Conservation (phyloP, 331 rosid species). For the Malus hybrid region DNA sequence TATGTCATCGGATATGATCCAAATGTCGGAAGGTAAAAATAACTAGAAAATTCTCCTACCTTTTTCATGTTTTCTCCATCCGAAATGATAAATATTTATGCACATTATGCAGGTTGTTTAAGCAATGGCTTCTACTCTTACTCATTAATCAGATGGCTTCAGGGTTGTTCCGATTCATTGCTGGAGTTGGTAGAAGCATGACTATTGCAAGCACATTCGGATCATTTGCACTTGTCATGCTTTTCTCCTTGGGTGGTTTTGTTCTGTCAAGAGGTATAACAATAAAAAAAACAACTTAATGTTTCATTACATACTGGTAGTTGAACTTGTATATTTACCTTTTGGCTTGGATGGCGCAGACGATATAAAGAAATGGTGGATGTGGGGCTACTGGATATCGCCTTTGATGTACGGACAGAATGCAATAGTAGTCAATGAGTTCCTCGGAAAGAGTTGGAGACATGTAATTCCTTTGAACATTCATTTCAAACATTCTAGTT, state of each 20-base stretch:
- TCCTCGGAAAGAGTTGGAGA: slow-evolving; percentile 45
- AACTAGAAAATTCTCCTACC: not conserved
- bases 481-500: not conserved
- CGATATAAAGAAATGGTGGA: slow-evolving; percentile 54
- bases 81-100: not conserved
- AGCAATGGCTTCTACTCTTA: slow-evolving; percentile 44
- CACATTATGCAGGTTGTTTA: slow-evolving; percentile 42
- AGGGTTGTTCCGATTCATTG: slow-evolving; percentile 38
- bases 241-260: slow-evolving; percentile 51
- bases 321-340: not conserved
- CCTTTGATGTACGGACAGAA: slow-evolving; percentile 33
- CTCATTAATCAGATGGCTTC: slow-evolving; percentile 61
- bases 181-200: slow-evolving; percentile 51
- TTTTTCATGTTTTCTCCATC: not conserved
- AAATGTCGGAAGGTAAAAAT: slow-evolving; percentile 39
- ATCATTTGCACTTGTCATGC: slow-evolving; percentile 34
- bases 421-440: slow-evolving; percentile 52
- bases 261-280: slow-evolving; percentile 50
- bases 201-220: slow-evolving; percentile 55
- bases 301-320: not conserved
- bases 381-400: slow-evolving; percentile 60
- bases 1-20: slow-evolving; percentile 67
- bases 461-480: slow-evolving; percentile 19
- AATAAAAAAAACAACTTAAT: no score
- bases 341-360: slow-evolving; percentile 24